phyloP scores from a whole-genome alignment of 2,329 filamentous ascomycete species.

The Pestalotiopsis sp. region DNA sequence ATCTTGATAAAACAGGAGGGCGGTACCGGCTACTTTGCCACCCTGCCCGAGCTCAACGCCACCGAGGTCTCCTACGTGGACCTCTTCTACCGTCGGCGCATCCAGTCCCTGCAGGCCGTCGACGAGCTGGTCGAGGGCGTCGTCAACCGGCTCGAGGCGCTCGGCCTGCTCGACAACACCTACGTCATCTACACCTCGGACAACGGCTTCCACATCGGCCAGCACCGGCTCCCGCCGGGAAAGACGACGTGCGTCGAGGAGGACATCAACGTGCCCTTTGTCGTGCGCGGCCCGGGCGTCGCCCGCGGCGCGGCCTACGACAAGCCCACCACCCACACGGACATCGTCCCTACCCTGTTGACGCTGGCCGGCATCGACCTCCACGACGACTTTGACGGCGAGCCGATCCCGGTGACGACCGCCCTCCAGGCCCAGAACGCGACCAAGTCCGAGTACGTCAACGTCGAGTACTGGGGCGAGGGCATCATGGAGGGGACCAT shows the following conservation, averaged over 20 bases:
- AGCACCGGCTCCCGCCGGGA: constrained; percentile 48
- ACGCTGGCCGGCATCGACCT: constrained; percentile 31
- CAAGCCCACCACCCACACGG: constrained; percentile 46
- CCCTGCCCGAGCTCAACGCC: constrained; percentile 34
- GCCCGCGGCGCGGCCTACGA: constrained; percentile 33
- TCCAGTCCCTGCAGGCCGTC: constrained; percentile 47
- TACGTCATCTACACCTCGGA: constrained; percentile 52
- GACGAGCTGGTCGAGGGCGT: constrained; percentile 48
- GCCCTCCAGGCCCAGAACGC: constrained; percentile 17
- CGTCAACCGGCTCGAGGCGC: constrained; percentile 35
- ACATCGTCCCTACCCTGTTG: constrained; percentile 49
- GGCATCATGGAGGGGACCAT: constrained; percentile 20
- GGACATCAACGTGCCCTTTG: constrained; percentile 49
- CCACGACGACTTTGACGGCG: constrained; percentile 23
- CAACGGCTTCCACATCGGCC: constrained; percentile 52
- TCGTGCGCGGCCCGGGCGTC: constrained; percentile 48
- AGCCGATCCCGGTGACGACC: constrained; percentile 3
- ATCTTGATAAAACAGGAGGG: neutral
- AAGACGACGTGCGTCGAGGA: constrained; percentile 49
- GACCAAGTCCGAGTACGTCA: constrained; percentile 42
- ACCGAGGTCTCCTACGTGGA: constrained; percentile 39
- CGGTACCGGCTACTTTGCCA: neutral
- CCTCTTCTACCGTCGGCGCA: constrained; percentile 41
- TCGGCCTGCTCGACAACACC: constrained; percentile 37
- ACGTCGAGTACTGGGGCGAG: constrained; percentile 44